Conservation (phyloP, 768 basidiomycete genomes). For the Mycena kentingensis region DNA sequence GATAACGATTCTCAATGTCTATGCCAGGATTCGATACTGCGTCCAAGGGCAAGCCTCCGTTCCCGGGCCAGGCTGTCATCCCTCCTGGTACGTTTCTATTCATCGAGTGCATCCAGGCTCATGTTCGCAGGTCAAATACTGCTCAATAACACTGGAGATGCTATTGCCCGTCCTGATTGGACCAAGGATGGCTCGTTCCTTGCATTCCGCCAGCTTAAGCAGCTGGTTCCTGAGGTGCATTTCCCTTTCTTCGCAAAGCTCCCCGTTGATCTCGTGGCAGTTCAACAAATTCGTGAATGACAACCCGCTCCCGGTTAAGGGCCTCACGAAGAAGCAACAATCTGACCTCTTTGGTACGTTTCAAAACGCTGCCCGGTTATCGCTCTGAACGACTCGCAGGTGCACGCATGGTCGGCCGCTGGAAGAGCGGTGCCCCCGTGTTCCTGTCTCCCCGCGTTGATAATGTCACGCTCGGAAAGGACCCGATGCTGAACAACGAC, state of each 20-base stretch:
- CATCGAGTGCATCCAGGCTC: too few species aligned
- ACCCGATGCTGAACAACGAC: conserved; percentile 32
- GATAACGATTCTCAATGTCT: conserved; percentile 27
- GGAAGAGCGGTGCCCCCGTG: conserved; percentile 39
- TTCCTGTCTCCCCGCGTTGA: conserved; percentile 30
- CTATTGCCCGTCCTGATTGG: conserved; percentile 14
- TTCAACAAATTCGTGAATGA: conserved; percentile 30
- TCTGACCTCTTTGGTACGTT: conserved; percentile 33
- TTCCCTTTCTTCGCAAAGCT: neutral
- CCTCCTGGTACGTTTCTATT: too few species aligned
- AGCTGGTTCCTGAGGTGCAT: conserved; percentile 4
- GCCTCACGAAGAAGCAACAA: conserved; percentile 25
- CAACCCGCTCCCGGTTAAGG: conserved; percentile 20
- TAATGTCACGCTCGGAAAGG: conserved; percentile 23
- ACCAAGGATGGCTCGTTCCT: conserved; percentile 33
- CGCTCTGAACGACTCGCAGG: too few species aligned
- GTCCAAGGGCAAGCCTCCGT: too few species aligned
- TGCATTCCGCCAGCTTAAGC: conserved; percentile 36
- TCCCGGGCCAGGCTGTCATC: too few species aligned
- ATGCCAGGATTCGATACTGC: conserved; percentile 27
- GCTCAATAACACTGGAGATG: too few species aligned
- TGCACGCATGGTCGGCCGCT: conserved; percentile 37
- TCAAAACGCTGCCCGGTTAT: too few species aligned
- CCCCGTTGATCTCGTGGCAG: conserved; percentile 27
- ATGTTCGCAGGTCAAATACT: too few species aligned